These are phyloP conservation scores for Nitzschia inconspicua DNA, from an alignment of 108 stramenopile genomes.

Conservation along the genomic window DNA sequence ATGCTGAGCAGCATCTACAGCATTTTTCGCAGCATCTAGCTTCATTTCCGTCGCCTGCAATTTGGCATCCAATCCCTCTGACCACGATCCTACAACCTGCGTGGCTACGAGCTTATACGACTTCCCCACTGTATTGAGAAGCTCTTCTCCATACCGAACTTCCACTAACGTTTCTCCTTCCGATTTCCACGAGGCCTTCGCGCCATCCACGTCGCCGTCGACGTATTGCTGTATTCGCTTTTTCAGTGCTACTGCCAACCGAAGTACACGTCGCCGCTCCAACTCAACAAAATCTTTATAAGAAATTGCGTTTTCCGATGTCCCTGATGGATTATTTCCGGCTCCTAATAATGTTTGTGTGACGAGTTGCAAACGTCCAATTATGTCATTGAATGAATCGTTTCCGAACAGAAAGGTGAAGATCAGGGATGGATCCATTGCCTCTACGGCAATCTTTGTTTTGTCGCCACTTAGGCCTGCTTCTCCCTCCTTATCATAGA, in stretches of 20 bases:
- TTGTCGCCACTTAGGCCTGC: conserved; percentile 51
- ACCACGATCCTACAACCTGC: neutral
- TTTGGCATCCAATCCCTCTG: conserved; percentile 5
- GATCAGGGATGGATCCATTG: conserved; percentile 43
- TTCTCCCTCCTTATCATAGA: conserved; percentile 53
- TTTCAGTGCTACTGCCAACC: conserved; percentile 2
- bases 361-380: conserved; percentile 48
- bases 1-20: neutral
- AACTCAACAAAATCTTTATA: neutral
- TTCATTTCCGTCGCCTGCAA: conserved; percentile 2
- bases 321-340: conserved; percentile 1
- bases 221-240: conserved; percentile 3
- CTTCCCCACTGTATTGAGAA: conserved; percentile 1
- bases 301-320: neutral
- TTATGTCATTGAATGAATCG: conserved; percentile 57
- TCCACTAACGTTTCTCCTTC: conserved; percentile 8
- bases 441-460: conserved; percentile 25
- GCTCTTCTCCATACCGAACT: conserved; percentile 9
- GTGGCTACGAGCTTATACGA: neutral
- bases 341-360: conserved; percentile 39
- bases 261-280: conserved; percentile 8
- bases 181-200: conserved; percentile 1
- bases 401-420: conserved; percentile 64
- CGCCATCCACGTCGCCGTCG: neutral
- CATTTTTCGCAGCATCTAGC: neutral